These are phyloP conservation scores for Teratosphaeria zuluensis DNA, from an alignment of 2,329 filamentous ascomycete genomes.

Conservation along the genomic window DNA sequence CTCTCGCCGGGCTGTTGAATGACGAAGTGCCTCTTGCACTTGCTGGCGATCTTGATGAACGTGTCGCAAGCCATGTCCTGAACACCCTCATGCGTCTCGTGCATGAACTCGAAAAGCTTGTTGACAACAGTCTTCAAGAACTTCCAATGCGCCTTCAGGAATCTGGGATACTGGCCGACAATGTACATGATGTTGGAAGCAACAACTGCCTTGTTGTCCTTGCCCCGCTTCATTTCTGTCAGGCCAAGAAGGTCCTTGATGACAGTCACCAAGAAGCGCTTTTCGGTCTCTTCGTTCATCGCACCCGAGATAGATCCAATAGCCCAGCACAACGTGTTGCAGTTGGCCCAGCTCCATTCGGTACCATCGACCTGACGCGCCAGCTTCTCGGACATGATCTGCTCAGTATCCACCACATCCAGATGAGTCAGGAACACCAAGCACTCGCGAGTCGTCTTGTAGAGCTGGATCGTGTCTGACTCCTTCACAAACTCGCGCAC, in stretches of 20 bases:
- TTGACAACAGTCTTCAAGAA: constrained; percentile 99
- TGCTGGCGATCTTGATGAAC: constrained; percentile 98
- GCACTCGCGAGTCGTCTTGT: constrained; percentile 97
- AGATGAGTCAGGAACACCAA: constrained; percentile 94
- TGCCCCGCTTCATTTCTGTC: constrained; percentile 98
- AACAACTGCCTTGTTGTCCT: constrained; percentile 98
- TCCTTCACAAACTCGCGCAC: constrained; percentile 99
- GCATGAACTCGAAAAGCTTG: constrained; percentile 99
- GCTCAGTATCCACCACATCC: constrained; percentile 93
- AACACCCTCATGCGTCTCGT: constrained; percentile 97
- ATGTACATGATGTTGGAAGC: constrained; percentile 99
- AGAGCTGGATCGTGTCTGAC: constrained; percentile 95
- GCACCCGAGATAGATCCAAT: constrained; percentile 97
- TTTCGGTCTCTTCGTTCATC: constrained; percentile 99
- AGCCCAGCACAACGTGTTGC: constrained; percentile 98
- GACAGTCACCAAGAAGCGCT: constrained; percentile 94
- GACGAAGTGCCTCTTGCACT: constrained; percentile 95
- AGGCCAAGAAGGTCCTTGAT: constrained; percentile 96
- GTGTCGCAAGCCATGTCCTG: constrained; percentile 99
- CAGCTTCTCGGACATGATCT: constrained; percentile 98
- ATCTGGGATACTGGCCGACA: constrained; percentile 94
- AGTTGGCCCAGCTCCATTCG: constrained; percentile 99
- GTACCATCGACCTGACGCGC: constrained; percentile 86
- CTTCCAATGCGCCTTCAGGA: constrained; percentile 98
- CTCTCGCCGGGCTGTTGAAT: constrained; percentile 87